Evolutionary conservation across 148 eudicot genomes (phyloP), one percentile per base, ranked within the genome.

Genomic region (Persicaria maculosa): DNA sequence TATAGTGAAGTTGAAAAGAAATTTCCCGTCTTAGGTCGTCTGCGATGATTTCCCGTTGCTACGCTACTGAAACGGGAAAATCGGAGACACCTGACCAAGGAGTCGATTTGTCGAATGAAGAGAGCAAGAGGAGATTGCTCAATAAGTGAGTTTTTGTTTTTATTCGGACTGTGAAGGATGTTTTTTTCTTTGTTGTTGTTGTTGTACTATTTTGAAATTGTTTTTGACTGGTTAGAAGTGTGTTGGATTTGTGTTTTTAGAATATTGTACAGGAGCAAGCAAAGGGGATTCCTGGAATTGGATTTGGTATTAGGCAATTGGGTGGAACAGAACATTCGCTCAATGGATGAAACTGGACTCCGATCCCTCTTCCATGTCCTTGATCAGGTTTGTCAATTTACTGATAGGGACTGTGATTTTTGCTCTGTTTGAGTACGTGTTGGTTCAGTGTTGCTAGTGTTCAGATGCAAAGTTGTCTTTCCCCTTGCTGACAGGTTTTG

Each of bases 281-380:
- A 95, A 81, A 85, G 99, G 62, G 99, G 99, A 47, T 89, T 78
- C 74, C 86, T 95, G 75, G 99, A 95, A 85, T 87, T 95, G 83
- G 99, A 95, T 77, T 74, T 95, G 84, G 86, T 95, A 57, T 79
- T 95, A 81, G 99, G 99, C 47, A 92, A 86, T 75, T 95, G 97
- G 97, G 99, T 90, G 74, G 99, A 95, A 80, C 89, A 92, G 19
- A 84, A 95, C 69, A 84, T 95, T 36, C 78, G 79, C 47, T 86
- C 99, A n/a, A 81, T 95, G 96, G 97, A 95, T 84, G 91, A 88
- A 82, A 81, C 45, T 71, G 90, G 93, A 22, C 81, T 92, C 65
- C 88, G 84, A 76, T 84, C 92, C 65, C 97, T 95, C 45, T 73
- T 92, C 72, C 81, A 95, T 80, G 92, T 95, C 79, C 99, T 95